Evolutionary conservation across 2,329 filamentous ascomycete genomes (phyloP).

Genomic region (Fusarium humuli): DNA sequence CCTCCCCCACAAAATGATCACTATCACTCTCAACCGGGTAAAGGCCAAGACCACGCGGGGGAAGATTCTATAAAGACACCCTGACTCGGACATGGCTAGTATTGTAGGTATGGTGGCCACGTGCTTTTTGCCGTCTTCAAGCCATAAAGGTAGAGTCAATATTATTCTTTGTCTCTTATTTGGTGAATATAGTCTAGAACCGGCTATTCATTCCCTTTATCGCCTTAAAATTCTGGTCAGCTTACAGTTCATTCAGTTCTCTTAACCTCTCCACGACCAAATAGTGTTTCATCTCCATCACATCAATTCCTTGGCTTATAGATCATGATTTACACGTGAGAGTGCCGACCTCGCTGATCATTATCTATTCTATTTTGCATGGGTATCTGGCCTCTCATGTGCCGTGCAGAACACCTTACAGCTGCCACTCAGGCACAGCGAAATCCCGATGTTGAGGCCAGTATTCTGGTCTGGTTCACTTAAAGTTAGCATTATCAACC

Average conservation of each 20-base stretch:
- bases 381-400: neutral
- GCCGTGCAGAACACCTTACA: slow-evolving; percentile 42
- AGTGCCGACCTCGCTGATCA: slow-evolving; percentile 9
- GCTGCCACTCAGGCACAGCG: slow-evolving; percentile 56
- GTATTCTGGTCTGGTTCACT: slow-evolving; percentile 50
- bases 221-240: neutral
- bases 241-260: neutral
- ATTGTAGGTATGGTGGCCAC: slow-evolving; percentile 25
- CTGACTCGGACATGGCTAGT: slow-evolving; percentile 24
- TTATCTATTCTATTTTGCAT: slow-evolving; percentile 3
- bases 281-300: slow-evolving; percentile 14
- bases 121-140: slow-evolving; percentile 24
- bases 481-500: slow-evolving; percentile 19
- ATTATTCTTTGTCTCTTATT: neutral
- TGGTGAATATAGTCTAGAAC: neutral
- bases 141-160: neutral
- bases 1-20: slow-evolving; percentile 26
- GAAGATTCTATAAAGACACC: slow-evolving; percentile 10
- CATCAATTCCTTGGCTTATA: slow-evolving; percentile 4
- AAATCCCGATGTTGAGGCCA: slow-evolving; percentile 58
- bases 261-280: neutral
- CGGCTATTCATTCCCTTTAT: neutral
- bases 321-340: slow-evolving; percentile 25
- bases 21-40: slow-evolving; percentile 2
- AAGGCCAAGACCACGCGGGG: slow-evolving; percentile 15